Evolutionary conservation across 768 basidiomycete genomes (phyloP), one percentile per base, ranked within the genome.

Genomic region (Dictyophora rubrovolvata): DNA sequence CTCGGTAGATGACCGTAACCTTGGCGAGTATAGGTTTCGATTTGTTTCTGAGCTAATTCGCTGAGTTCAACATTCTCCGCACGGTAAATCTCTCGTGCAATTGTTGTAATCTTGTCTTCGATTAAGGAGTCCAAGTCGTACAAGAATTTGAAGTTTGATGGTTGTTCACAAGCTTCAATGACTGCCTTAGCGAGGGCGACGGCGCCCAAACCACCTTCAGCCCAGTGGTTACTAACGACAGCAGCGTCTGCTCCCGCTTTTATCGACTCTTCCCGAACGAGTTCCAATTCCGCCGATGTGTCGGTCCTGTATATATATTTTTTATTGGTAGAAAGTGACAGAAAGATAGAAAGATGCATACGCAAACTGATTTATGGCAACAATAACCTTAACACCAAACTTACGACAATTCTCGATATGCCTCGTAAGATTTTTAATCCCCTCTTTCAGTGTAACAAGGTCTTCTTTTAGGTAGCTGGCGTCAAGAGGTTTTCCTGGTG

Each of bases 201-300:
- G 50, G 95, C 95, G 56, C 96, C 95, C 46, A 82, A 82, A 50
- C 95, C 95, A 66, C 95, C 96, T 66, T 92, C 78, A 18, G 94
- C 95, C 95, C 96, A 99, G 75, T 98, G 96, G 75, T 87, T 95
- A 72, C 89, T 92, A 62, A 96, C 86, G 2, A 98, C 85, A 36
- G 95, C 95, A 55, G 88, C 90, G 70, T 99, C 92, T 18, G 95
- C 95, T 46, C 95, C 95, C 8, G 85, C 89, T 50, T 80, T 79
- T 35, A 93, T 78, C 12, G 94, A 81, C 68, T 87, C 79, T 64
- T 86, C 78, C 55, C 86, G 86, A 49, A 99, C 79, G 56, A 97
- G 83, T 55, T 83, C 83, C 46, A 96, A 81, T 68, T 98, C 95
- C 33, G 94, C 92, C 16, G 80, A 76, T 8, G 95, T 89, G 71